Conservation (phyloP, 2,329 filamentous ascomycete species). For the Trichophyton benhamiae region DNA sequence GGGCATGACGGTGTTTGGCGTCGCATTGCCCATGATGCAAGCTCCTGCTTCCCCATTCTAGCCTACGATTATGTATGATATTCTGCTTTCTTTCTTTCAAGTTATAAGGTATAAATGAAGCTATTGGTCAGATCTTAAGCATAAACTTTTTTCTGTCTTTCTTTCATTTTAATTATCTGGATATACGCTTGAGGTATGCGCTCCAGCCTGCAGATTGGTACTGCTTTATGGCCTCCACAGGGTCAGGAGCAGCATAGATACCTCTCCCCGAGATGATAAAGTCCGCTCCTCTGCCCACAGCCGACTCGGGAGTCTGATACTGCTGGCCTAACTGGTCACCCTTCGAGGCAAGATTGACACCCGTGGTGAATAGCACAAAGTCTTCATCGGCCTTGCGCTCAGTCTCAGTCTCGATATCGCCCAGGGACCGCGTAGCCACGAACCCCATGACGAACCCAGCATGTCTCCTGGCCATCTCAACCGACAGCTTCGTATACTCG, state of each 20-base stretch:
- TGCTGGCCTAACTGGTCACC: constrained; percentile 38
- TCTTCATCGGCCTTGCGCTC: constrained; percentile 27
- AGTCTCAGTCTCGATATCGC: constrained; percentile 24
- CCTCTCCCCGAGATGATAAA: constrained; percentile 38
- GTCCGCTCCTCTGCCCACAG: constrained; percentile 35
- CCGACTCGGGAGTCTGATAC: constrained; percentile 37
- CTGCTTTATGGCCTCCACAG: constrained; percentile 32
- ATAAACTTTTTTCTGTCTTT: neutral
- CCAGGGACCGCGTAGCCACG: constrained; percentile 33
- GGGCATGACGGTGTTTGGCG: constrained; percentile 27
- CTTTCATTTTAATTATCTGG: constrained; percentile 15
- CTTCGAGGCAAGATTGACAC: constrained; percentile 36
- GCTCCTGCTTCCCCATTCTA: neutral
- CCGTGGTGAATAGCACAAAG: constrained; percentile 39
- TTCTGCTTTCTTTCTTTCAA: neutral
- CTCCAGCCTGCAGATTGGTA: constrained; percentile 37
- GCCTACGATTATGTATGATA: neutral
- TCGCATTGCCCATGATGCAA: neutral
- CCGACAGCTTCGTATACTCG: constrained; percentile 33
- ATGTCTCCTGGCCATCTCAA: constrained; percentile 37
- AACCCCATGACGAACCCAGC: constrained; percentile 36
- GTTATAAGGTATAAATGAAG: neutral
- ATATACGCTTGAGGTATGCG: constrained; percentile 32
- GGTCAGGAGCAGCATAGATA: constrained; percentile 35
- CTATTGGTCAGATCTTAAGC: neutral